Conservation (phyloP, 768 basidiomycete genomes). For the Russula vinacea region DNA sequence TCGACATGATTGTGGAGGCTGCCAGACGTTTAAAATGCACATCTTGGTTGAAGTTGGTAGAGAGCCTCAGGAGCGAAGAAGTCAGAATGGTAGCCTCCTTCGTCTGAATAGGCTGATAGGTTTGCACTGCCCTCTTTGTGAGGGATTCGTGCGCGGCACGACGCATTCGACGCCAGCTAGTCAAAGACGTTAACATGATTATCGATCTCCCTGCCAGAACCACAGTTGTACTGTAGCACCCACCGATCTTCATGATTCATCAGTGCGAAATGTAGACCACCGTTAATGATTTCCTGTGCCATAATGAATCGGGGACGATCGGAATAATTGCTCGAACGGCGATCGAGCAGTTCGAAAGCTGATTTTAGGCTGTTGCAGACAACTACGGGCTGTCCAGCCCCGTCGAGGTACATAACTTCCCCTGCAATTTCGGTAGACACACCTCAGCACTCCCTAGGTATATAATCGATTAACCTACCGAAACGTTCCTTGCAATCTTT, state of each 20-base stretch:
- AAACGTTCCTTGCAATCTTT: conserved; percentile 12
- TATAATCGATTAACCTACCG: not conserved
- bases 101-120: conserved; percentile 34
- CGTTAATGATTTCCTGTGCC: conserved; percentile 17
- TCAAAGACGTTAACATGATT: not conserved
- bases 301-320: conserved; percentile 27
- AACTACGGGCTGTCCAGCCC: conserved; percentile 27
- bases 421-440: not conserved
- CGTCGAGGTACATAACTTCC: conserved; percentile 30
- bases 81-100: conserved; percentile 35
- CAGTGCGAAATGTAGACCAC: conserved; percentile 11
- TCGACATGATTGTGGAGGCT: conserved; percentile 34
- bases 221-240: not conserved
- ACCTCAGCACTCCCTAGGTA: not conserved
- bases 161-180: conserved; percentile 39
- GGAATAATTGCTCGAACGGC: conserved; percentile 33
- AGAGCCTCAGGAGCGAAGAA: conserved; percentile 33
- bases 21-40: conserved; percentile 33
- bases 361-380: conserved; percentile 33
- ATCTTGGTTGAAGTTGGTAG: conserved; percentile 33
- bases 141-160: conserved; percentile 37
- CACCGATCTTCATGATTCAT: conserved; percentile 4
- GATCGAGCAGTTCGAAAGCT: conserved; percentile 34
- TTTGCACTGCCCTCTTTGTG: conserved; percentile 29
- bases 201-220: too few relatives aligned